Evolutionary conservation across 2,329 filamentous ascomycete genomes (phyloP).

Genomic region (Trichoderma sp.): DNA sequence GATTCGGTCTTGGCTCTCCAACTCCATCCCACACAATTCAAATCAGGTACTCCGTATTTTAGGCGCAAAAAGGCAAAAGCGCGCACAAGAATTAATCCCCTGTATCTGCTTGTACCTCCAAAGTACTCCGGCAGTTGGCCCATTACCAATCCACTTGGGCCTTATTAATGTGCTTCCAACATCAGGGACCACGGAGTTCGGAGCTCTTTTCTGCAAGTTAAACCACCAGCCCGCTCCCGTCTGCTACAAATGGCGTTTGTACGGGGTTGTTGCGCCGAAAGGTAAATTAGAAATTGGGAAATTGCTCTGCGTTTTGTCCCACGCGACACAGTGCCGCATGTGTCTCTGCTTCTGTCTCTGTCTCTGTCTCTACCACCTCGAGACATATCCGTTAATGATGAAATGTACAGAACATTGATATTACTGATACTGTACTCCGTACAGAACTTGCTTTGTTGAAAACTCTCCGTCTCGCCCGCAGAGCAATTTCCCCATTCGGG

Average conservation of each 20-base stretch:
- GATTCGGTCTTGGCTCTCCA: not conserved
- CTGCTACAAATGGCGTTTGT: not conserved
- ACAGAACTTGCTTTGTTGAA: not conserved
- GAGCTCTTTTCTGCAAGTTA: not conserved
- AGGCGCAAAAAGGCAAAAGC: not conserved
- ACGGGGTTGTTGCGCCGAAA: not conserved
- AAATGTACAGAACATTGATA: not conserved
- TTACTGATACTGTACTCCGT: no score
- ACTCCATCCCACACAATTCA: not conserved
- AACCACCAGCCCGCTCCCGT: not conserved
- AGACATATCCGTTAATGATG: not conserved
- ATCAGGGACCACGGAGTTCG: constrained; percentile 10
- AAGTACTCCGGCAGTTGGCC: not conserved
- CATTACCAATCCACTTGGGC: constrained; percentile 7
- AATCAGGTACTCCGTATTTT: not conserved
- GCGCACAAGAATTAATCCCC: not conserved
- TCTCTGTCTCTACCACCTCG: not conserved
- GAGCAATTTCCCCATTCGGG: not conserved
- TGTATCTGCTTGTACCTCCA: not conserved
- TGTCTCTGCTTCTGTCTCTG: not conserved
- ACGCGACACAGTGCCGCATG: constrained; percentile 10
- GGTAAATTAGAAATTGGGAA: not conserved
- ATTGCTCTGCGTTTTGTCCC: not conserved
- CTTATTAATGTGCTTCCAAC: not conserved
- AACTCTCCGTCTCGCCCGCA: not conserved